These are phyloP conservation scores for Lodderomyces elongisporus DNA, from an alignment of 1,139 yeast genomes.

Conservation along the genomic window DNA sequence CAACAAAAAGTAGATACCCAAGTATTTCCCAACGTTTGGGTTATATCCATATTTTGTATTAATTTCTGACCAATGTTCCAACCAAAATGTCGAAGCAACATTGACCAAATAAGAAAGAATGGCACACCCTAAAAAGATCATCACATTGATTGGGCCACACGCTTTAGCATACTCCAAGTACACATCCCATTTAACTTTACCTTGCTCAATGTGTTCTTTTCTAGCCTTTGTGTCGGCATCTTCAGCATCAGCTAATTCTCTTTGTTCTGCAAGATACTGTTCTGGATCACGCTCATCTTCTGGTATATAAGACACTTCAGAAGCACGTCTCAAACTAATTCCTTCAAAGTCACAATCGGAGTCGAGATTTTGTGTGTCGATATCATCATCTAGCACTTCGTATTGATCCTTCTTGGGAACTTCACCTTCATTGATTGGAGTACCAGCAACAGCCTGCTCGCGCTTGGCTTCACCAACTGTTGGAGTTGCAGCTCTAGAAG, in stretches of 20 bases:
- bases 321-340: slow-evolving; percentile 64
- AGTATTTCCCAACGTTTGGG: slow-evolving; percentile 63
- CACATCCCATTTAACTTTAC: slow-evolving; percentile 88
- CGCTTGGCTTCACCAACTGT: slow-evolving; percentile 6
- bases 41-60: slow-evolving; percentile 66
- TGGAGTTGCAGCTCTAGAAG: slow-evolving; percentile 2
- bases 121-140: slow-evolving; percentile 47
- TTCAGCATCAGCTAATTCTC: slow-evolving; percentile 32
- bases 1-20: slow-evolving; percentile 69
- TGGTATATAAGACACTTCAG: slow-evolving; percentile 50
- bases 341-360: slow-evolving; percentile 29
- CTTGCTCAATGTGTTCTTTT: slow-evolving; percentile 84
- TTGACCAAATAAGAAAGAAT: slow-evolving; percentile 55
- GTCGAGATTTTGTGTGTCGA: slow-evolving; percentile 23
- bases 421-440: not conserved
- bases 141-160: slow-evolving; percentile 71
- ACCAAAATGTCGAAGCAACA: slow-evolving; percentile 68
- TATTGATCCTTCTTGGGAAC: slow-evolving; percentile 10
- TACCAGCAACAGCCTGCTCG: slow-evolving; percentile 1
- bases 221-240: slow-evolving; percentile 42
- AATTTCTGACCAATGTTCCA: slow-evolving; percentile 95
- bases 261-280: slow-evolving; percentile 14
- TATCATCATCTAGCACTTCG: slow-evolving; percentile 9
- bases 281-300: slow-evolving; percentile 18
- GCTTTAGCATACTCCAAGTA: slow-evolving; percentile 82